phyloP scores from a whole-genome alignment of 768 basidiomycete genomes.

The Austroboletus eburneus region DNA sequence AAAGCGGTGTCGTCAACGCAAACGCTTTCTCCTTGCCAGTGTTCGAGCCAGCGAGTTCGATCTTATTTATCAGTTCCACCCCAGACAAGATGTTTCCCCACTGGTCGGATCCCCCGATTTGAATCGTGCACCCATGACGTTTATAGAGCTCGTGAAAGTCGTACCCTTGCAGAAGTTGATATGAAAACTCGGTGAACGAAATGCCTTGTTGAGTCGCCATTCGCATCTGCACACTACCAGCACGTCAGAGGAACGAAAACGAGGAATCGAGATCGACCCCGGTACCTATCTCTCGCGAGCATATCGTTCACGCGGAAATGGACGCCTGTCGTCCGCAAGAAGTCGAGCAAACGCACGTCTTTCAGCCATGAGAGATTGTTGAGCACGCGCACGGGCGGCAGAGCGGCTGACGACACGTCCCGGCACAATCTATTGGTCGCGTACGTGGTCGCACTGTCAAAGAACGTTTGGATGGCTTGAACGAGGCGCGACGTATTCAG shows the following conservation, averaged over 20 bases:
- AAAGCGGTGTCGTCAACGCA: slow-evolving; percentile 90
- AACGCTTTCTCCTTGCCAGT: slow-evolving; percentile 43
- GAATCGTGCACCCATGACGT: slow-evolving; percentile 67
- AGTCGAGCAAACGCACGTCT: slow-evolving; percentile 71
- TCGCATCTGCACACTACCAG: slow-evolving; percentile 72
- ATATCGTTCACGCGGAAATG: slow-evolving; percentile 83
- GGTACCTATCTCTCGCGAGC: slow-evolving; percentile 87
- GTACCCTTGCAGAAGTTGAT: slow-evolving; percentile 95
- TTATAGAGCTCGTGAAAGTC: slow-evolving; percentile 82
- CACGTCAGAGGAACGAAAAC: slow-evolving; percentile 12
- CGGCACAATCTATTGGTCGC: slow-evolving; percentile 40
- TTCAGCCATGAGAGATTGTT: slow-evolving; percentile 81
- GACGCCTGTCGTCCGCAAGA: slow-evolving; percentile 76
- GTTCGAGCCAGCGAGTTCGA: slow-evolving; percentile 10
- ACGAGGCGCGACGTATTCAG: slow-evolving; percentile 64
- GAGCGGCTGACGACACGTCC: slow-evolving; percentile 1
- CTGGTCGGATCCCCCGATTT: slow-evolving; percentile 96
- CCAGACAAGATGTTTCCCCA: slow-evolving; percentile 98
- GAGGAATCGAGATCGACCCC: slow-evolving; percentile 14
- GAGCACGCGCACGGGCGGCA: slow-evolving; percentile 38
- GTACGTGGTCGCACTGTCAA: slow-evolving; percentile 59
- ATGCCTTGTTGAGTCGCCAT: slow-evolving; percentile 79
- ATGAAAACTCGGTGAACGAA: slow-evolving; percentile 98
- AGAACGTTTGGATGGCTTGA: slow-evolving; percentile 66
- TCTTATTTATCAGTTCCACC: slow-evolving; percentile 78